A percentile compares a stretch with the other conserved stretches of the same genome.
Evolutionary conservation across 73 alveolate genomes (phyloP).

Genomic region (Paramecium caudatum): DNA sequence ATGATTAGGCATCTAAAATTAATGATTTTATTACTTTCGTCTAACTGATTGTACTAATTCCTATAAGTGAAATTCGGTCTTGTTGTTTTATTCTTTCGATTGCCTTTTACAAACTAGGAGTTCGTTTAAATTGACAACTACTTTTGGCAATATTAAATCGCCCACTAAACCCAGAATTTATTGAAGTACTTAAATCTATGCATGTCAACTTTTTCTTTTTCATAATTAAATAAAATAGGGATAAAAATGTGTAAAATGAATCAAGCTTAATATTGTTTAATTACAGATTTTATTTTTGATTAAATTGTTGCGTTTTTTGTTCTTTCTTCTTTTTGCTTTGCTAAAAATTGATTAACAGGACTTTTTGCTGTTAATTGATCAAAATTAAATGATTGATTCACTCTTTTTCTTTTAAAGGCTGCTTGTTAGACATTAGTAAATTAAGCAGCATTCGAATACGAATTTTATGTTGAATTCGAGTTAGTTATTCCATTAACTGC

Average conservation of each 20-base stretch:
- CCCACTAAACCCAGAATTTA: neutral
- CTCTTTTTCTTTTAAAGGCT: neutral
- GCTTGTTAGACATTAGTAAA: neutral
- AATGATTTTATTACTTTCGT: neutral
- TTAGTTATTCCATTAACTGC: neutral
- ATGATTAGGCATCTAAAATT: neutral
- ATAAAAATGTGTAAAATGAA: no score
- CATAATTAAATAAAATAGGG: no score
- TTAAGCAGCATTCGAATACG: neutral
- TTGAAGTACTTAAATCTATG: conserved; percentile 3
- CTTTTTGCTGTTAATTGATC: conserved; percentile 3
- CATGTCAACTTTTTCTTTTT: conserved; percentile 16
- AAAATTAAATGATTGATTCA: neutral
- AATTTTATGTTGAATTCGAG: neutral
- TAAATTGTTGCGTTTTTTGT: neutral
- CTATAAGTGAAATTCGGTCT: neutral
- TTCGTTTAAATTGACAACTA: neutral
- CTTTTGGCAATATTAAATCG: neutral
- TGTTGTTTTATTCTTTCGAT: neutral
- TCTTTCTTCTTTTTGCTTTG: neutral
- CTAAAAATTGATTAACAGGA: neutral
- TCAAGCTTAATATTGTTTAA: conserved; percentile 12
- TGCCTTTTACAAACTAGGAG: conserved; percentile 16
- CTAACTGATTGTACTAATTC: neutral
- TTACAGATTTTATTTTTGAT: conserved; percentile 9